Evolutionary conservation across 768 basidiomycete genomes (phyloP).

Genomic region (Crucibulum laeve): DNA sequence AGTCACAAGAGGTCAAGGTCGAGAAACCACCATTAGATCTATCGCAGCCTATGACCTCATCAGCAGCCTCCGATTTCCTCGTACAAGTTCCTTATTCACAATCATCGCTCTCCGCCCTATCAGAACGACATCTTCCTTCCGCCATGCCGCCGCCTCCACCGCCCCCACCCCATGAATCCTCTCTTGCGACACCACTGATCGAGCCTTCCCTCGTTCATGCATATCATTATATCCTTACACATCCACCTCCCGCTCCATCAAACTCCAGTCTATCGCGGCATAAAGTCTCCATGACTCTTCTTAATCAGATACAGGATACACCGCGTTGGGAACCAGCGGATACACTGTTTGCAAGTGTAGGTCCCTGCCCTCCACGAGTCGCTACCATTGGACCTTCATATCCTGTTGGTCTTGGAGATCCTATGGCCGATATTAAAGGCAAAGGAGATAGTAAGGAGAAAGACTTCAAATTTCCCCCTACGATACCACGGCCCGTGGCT

Average conservation of each 20-base stretch:
- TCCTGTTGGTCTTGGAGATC: constrained; percentile 42
- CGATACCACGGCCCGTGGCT: constrained; percentile 39
- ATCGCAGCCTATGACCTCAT: constrained; percentile 37
- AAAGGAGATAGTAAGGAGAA: constrained; percentile 35
- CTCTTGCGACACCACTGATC: constrained; percentile 46
- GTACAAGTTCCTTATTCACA: constrained; percentile 71
- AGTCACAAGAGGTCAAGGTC: constrained; percentile 26
- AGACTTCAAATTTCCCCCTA: constrained; percentile 50
- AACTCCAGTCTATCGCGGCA: constrained; percentile 61
- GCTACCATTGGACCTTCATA: constrained; percentile 63
- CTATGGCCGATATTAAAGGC: constrained; percentile 17
- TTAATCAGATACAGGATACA: constrained; percentile 49
- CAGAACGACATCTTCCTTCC: constrained; percentile 72
- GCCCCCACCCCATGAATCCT: constrained; percentile 16
- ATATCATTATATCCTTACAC: constrained; percentile 75
- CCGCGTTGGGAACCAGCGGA: constrained; percentile 69
- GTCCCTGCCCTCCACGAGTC: constrained; percentile 59
- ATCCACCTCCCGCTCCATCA: constrained; percentile 44
- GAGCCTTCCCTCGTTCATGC: constrained; percentile 64
- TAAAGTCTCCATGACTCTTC: constrained; percentile 70
- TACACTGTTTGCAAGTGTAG: constrained; percentile 56
- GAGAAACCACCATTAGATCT: constrained; percentile 37
- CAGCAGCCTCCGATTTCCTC: constrained; percentile 63
- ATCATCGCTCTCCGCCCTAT: constrained; percentile 59
- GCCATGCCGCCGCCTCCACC: constrained; percentile 19